Percentiles rank a stretch among this genome's conserved stretches.
phyloP scores from a whole-genome alignment of 1,284 basidiomycete species.

The Melampsora medusae region DNA sequence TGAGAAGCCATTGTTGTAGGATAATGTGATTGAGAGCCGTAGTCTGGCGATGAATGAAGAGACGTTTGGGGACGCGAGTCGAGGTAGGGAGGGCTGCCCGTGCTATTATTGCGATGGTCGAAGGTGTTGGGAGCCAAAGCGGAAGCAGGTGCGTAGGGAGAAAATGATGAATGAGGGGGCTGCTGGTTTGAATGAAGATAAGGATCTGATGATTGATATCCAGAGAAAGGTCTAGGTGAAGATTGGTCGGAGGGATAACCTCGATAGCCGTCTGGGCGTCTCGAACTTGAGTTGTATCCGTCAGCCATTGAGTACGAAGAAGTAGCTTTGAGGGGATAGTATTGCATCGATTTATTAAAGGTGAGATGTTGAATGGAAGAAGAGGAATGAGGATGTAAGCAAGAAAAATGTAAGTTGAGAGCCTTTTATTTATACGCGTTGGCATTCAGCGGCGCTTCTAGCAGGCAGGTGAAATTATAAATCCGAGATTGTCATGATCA shows the following conservation, averaged over 20 bases:
- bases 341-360: neutral
- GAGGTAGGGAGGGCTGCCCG: neutral
- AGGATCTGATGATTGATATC: neutral
- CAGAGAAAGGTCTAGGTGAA: neutral
- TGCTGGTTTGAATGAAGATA: neutral
- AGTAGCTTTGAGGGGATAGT: neutral
- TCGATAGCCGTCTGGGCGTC: neutral
- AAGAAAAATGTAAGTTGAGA: too few relatives aligned
- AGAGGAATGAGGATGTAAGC: too few relatives aligned
- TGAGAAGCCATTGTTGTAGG: neutral
- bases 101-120: neutral
- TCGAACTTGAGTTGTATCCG: neutral
- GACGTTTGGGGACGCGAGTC: neutral
- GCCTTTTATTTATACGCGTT: too few relatives aligned
- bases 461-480: too few relatives aligned
- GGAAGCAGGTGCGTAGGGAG: neutral
- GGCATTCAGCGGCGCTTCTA: too few relatives aligned
- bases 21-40: neutral
- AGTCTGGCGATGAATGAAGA: neutral
- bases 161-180: neutral
- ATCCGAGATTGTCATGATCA: too few relatives aligned
- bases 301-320: neutral
- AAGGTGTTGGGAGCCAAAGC: neutral
- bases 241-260: neutral
- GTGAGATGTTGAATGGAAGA: too few relatives aligned